These are phyloP conservation scores for Debaryomycetaceae sp. DNA, from an alignment of 1,139 yeast genomes.

Conservation along the genomic window DNA sequence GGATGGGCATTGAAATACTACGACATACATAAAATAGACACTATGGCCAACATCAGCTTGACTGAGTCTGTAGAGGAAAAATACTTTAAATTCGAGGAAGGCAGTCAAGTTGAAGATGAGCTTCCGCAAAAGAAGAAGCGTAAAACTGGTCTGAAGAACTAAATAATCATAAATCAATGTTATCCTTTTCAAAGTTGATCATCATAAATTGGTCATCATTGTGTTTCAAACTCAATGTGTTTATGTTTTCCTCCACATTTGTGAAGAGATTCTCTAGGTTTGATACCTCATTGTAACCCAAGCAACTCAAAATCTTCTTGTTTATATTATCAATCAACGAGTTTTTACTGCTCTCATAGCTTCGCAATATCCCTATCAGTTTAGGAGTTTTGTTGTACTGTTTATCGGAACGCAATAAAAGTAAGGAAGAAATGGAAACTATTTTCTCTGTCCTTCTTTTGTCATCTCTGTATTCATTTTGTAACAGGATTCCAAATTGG, in stretches of 20 bases:
- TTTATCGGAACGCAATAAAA: slow-evolving; percentile 23
- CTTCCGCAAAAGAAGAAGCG: slow-evolving; percentile 2
- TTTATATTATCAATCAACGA: slow-evolving; percentile 24
- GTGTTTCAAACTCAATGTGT: slow-evolving; percentile 24
- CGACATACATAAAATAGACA: slow-evolving; percentile 21
- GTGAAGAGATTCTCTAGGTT: slow-evolving; percentile 32
- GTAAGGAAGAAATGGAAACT: slow-evolving; percentile 24
- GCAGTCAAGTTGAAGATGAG: slow-evolving; percentile 3
- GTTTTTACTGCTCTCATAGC: slow-evolving; percentile 17
- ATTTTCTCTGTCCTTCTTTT: slow-evolving; percentile 13
- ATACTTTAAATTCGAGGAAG: neutral
- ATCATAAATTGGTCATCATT: slow-evolving; percentile 36
- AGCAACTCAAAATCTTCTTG: slow-evolving; percentile 23
- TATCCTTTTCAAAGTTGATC: slow-evolving; percentile 39
- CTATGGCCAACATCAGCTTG: slow-evolving; percentile 21
- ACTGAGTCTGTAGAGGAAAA: slow-evolving; percentile 10
- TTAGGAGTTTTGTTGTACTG: slow-evolving; percentile 22
- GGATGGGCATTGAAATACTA: slow-evolving; percentile 38
- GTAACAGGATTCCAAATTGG: slow-evolving; percentile 45
- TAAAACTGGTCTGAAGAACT: slow-evolving; percentile 1
- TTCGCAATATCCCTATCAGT: slow-evolving; percentile 16
- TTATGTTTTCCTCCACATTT: slow-evolving; percentile 31
- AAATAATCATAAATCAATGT: slow-evolving; percentile 22
- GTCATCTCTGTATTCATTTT: slow-evolving; percentile 18
- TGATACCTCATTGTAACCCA: slow-evolving; percentile 26